Conservation (phyloP, 2,329 filamentous ascomycete genomes). For the Clarireedia homoeocarpa region DNA sequence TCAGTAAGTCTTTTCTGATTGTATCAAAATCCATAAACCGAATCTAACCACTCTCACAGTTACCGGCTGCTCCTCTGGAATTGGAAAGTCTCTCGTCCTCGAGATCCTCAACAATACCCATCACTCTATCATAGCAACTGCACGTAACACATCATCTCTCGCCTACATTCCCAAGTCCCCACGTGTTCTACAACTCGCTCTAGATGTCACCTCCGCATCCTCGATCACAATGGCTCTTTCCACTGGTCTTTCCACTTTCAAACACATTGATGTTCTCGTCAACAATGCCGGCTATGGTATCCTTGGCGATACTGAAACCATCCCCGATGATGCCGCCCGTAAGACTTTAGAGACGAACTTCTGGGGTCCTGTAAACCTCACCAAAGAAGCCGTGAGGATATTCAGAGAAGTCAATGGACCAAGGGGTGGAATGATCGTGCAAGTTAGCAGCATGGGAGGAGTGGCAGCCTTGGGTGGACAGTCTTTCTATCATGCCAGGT, state of each 20-base stretch:
- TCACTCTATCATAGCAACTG: slow-evolving; percentile 39
- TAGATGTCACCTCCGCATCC: slow-evolving; percentile 42
- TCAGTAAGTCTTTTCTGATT: background rate
- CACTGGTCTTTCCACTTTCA: slow-evolving; percentile 37
- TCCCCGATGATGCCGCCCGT: slow-evolving; percentile 29
- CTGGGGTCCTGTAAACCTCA: slow-evolving; percentile 3
- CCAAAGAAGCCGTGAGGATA: slow-evolving; percentile 1
- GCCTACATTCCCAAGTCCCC: slow-evolving; percentile 31
- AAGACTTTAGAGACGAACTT: slow-evolving; percentile 7
- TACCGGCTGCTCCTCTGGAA: slow-evolving; percentile 39
- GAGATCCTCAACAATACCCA: slow-evolving; percentile 29
- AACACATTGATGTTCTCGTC: slow-evolving; percentile 46
- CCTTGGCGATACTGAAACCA: slow-evolving; percentile 43
- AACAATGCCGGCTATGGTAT: slow-evolving; percentile 55
- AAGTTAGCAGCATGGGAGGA: slow-evolving; percentile 4
- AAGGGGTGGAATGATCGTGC: background rate
- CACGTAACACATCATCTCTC: slow-evolving; percentile 36
- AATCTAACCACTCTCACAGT: slow-evolving; percentile 20
- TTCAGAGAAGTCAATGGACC: background rate
- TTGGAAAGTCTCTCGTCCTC: slow-evolving; percentile 34
- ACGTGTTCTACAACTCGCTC: slow-evolving; percentile 35
- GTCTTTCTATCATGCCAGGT: slow-evolving; percentile 16
- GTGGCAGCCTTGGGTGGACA: background rate
- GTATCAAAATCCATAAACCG: background rate
- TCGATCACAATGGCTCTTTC: slow-evolving; percentile 28